Percentiles rank a stretch among this genome's conserved stretches.
phyloP scores from a whole-genome alignment of 257 asterid species.

The Solanum etuberosum region DNA sequence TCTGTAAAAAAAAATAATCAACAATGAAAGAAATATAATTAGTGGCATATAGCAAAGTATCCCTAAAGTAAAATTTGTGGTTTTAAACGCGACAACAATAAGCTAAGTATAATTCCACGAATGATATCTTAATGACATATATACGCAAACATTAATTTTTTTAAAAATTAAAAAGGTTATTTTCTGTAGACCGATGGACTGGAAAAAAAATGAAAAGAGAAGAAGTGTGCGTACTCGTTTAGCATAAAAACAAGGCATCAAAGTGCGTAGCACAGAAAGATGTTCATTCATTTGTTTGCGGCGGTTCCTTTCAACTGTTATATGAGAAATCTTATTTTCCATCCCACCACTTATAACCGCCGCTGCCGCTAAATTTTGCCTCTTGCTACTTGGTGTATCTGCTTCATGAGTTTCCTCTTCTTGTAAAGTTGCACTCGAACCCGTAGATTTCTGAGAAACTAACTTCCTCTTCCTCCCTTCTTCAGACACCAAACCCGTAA shows the following conservation, averaged over 20 bases:
- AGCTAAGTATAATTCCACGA: background rate
- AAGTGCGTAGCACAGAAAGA: slow-evolving; percentile 1
- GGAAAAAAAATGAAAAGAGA: background rate
- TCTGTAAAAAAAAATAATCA: background rate
- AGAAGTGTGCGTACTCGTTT: background rate
- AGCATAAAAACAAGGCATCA: slow-evolving; percentile 10
- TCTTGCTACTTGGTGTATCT: background rate
- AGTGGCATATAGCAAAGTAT: background rate
- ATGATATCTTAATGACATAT: too few species aligned
- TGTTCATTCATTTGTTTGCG: slow-evolving; percentile 4
- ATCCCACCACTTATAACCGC: background rate
- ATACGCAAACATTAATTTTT: too few species aligned
- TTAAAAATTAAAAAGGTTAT: too few species aligned
- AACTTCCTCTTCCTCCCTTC: slow-evolving; percentile 14
- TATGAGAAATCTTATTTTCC: background rate
- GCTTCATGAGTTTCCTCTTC: background rate
- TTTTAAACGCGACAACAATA: background rate
- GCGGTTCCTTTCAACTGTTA: slow-evolving; percentile 4
- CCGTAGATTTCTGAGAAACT: slow-evolving; percentile 31
- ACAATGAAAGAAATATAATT: background rate
- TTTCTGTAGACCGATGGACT: too few species aligned
- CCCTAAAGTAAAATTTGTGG: background rate
- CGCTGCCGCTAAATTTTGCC: background rate
- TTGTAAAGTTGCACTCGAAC: slow-evolving; percentile 5
- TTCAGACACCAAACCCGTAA: background rate